Base-by-base conservation (phyloP, 129 eudicot species). In the Lactuca sativa region DNA sequence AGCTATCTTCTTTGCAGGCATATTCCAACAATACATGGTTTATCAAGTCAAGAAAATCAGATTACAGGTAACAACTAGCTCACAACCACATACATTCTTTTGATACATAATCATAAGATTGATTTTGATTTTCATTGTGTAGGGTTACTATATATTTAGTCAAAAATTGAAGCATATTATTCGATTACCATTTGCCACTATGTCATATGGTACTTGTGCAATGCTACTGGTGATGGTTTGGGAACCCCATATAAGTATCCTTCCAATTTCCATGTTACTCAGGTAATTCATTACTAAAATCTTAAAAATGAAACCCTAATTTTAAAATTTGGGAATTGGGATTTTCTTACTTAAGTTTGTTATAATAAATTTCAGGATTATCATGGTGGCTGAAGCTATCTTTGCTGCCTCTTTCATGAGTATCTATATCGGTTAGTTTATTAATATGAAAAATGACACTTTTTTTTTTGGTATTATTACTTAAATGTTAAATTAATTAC, bases 91-190 rank as follows among this genome's bases (percentile, higher is more conserved):
- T 17, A 62, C 15, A 38, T 18, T 62, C 4, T 41, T 77, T 48
- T 72, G 5, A 37, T 64, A 69, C 63, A 53, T 47, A 44, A 61
- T 64, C 67, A 59, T 83, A 66, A 67, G 62, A 72, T 47, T 47
- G 3, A 10, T 1, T 1, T 63, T 38, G 31, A 56, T 69, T 15
- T 54, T 56, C 34, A 48, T 75, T 63, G 57, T 83, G 67, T 57
- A 89, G 96, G 96, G 96, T 51, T 89, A 89, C 84, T 89, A 86
- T 71, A 76, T 82, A n/a, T 84, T 83, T 78, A 89, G 96, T 85
- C 92, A 86, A 75, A 89, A 84, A 81, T 63, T 89, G 87, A 89
- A 89, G 87, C 92, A 82, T 62, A 66, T 89, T 64, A 70, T 84
- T 67, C 93, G 93, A 66, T 81, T 89, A 9, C 96, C 96, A 16